Base-by-base conservation (phyloP, 306 rosid genomes). In the Prunus mongolica region DNA sequence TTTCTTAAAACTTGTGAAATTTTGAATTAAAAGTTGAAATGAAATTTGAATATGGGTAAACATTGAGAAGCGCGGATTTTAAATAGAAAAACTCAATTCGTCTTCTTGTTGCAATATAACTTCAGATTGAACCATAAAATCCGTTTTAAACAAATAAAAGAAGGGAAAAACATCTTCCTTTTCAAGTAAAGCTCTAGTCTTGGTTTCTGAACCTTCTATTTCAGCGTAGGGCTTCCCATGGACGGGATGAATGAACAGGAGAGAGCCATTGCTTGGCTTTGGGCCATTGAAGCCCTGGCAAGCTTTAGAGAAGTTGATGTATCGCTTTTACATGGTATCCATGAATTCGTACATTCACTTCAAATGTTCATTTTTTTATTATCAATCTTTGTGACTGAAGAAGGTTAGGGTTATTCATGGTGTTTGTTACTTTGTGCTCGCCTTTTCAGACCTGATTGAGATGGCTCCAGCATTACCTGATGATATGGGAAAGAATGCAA, bases 231-330 rank as follows among this genome's bases (percentile, higher is more conserved):
- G 65, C 58, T 28, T 25, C 24, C 49, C 22, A 88, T 87, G 96
- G 88, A 74, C 1, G 60, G 64, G 50, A 16, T 83, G 76, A 54
- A 77, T 67, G 73, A 73, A 38, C 75, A 83, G 15, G 72, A 72
- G 55, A 79, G 86, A n/a, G 20, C 28, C 34, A 80, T 78, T 71
- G 86, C 92, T 51, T 88, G 97, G 93, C 71, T 60, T 73, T 93
- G 97, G 97, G 83, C 83, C 69, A 82, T 89, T 32, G 93, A 93
- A 85, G 84, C 93, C 79, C 80, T 91, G 20, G 90, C 96, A 41
- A 41, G 78, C 74, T 67, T 58, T 77, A 79, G 65, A 30, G 73
- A 86, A 68, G 78, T 89, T 18, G 51, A 69, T 22, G 19, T 34
- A 8, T 58, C 88, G 77, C 76, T 84, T 64, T 79, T 93, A 56